These are phyloP conservation scores for Amanita rubescens DNA, from an alignment of 768 basidiomycete species.

Conservation along the genomic window DNA sequence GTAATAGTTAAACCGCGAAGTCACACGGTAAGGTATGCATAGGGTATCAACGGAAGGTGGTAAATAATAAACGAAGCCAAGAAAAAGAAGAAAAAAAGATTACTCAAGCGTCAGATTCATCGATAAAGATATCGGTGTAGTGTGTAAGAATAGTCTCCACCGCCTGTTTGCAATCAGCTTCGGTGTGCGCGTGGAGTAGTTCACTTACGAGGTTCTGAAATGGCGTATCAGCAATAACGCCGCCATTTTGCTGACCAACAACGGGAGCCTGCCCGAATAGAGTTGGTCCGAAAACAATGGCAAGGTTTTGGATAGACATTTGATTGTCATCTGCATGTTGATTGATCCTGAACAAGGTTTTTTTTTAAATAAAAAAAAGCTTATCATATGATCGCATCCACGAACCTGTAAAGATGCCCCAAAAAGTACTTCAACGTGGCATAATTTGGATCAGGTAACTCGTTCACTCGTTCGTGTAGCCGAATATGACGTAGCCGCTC, in stretches of 20 bases:
- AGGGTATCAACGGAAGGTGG: conserved; percentile 5
- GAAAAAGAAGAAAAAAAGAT: too few relatives aligned
- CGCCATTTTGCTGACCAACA: conserved; percentile 40
- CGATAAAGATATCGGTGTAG: conserved; percentile 95
- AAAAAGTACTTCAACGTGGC: conserved; percentile 94
- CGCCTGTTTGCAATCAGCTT: too few relatives aligned
- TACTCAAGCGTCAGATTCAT: conserved; percentile 54
- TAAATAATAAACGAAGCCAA: not conserved
- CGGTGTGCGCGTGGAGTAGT: too few relatives aligned
- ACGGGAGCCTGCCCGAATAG: conserved; percentile 71
- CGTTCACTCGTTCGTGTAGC: conserved; percentile 94
- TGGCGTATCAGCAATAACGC: conserved; percentile 60
- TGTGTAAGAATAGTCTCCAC: conserved; percentile 93
- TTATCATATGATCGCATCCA: conserved; percentile 3
- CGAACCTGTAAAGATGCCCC: conserved; percentile 86
- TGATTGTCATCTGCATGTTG: conserved; percentile 73
- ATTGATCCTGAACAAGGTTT: conserved; percentile 48
- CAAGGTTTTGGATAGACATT: conserved; percentile 89
- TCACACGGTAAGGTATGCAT: not conserved
- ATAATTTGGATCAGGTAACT: conserved; percentile 97
- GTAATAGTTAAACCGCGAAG: not conserved
- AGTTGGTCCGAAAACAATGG: conserved; percentile 98
- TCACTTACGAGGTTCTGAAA: conserved; percentile 60
- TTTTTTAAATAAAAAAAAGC: too few relatives aligned
- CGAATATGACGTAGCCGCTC: conserved; percentile 93